Evolutionary conservation across 352 stramenopile species (phyloP).

Genomic region (Pythium apleroticum): DNA sequence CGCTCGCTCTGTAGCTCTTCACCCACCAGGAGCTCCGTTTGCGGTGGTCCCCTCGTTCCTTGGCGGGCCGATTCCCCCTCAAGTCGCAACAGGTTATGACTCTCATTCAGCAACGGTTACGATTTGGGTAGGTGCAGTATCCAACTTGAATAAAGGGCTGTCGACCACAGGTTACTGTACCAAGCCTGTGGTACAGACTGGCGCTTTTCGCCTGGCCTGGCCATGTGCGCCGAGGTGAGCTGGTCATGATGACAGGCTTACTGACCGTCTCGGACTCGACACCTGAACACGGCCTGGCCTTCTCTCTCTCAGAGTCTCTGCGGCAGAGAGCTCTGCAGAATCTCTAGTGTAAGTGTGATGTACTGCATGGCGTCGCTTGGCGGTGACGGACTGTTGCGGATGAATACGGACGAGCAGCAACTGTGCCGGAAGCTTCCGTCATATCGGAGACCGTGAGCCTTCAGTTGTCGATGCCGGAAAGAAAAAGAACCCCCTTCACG

Average conservation of each 20-base stretch:
- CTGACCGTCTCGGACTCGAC: not conserved
- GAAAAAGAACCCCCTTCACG: too few relatives aligned
- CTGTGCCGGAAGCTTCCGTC: too few relatives aligned
- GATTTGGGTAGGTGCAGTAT: not conserved
- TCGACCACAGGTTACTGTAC: not conserved
- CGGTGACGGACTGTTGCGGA: not conserved
- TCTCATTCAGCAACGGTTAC: not conserved
- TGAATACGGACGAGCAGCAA: too few relatives aligned
- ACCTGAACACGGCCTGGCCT: not conserved
- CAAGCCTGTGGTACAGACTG: not conserved
- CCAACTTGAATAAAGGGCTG: not conserved
- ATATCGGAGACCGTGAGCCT: too few relatives aligned
- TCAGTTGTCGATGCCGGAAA: too few relatives aligned
- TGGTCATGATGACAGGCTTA: not conserved
- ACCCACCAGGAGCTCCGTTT: constrained; percentile 3
- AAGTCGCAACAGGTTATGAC: not conserved
- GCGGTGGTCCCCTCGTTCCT: constrained; percentile 18
- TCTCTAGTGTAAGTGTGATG: too few relatives aligned
- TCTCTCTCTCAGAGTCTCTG: not conserved
- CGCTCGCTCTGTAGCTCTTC: not conserved
- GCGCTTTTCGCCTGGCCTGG: not conserved
- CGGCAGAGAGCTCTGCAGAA: not conserved
- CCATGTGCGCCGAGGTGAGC: not conserved
- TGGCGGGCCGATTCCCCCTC: not conserved
- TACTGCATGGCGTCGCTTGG: not conserved